A percentile compares a stretch with the other conserved stretches of the same genome.
phyloP scores from a whole-genome alignment of 495 filamentous ascomycete genomes.

The Pseudomonodictys pantanalensis region DNA sequence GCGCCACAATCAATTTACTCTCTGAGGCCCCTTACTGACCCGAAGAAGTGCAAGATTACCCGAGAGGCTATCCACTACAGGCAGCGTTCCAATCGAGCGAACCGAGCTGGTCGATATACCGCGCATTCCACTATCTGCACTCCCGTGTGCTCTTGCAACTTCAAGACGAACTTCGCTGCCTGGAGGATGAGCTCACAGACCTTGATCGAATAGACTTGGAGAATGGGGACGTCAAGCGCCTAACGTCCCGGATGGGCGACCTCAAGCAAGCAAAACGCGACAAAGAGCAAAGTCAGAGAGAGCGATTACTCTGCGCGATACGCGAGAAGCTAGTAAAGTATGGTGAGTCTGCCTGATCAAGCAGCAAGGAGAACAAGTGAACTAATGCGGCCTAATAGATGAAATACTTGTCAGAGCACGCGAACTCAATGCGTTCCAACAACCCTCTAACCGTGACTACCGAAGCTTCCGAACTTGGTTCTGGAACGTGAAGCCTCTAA shows the following conservation, averaged over 20 bases:
- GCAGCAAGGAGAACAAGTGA: constrained; percentile 19
- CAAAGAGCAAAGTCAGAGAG: constrained; percentile 5
- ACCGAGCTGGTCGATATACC: constrained; percentile 40
- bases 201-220: constrained; percentile 27
- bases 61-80: constrained; percentile 38
- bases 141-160: constrained; percentile 37
- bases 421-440: constrained; percentile 39
- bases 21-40: not conserved
- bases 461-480: constrained; percentile 41
- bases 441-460: constrained; percentile 42
- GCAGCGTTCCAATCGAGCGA: constrained; percentile 42
- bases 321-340: constrained; percentile 27
- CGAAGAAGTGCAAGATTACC: constrained; percentile 36
- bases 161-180: constrained; percentile 38
- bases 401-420: constrained; percentile 41
- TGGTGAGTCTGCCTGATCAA: constrained; percentile 4
- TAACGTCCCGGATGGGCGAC: constrained; percentile 14
- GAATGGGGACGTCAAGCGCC: constrained; percentile 6
- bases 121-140: constrained; percentile 42
- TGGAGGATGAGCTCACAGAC: constrained; percentile 36
- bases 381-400: constrained; percentile 36
- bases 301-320: not conserved
- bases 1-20: not conserved
- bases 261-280: constrained; percentile 9
- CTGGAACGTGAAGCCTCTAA: constrained; percentile 36